Base-by-base conservation (phyloP, 441 rosid genomes). In the Capsella rubella region DNA sequence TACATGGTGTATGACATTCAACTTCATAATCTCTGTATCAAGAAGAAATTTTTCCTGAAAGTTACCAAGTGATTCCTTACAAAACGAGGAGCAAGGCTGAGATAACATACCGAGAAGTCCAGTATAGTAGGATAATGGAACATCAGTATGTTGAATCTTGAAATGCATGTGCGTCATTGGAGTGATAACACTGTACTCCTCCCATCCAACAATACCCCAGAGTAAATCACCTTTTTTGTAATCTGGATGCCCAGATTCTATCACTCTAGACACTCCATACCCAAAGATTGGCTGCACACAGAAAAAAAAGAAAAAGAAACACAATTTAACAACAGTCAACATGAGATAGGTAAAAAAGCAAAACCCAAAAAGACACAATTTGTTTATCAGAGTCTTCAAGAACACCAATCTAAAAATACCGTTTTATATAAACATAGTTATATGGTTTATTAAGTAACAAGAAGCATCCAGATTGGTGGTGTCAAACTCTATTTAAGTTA, bases 161-260 rank as follows among this genome's bases (percentile, higher is more conserved):
- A 80, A 62, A 79, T 67, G 75, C 53, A 60, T 56, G 4, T 83
- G 64, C 5, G 64, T 55, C 37, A 72, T 54, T 15, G 59, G 46
- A 39, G 74, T 66, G 16, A 83, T 67, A 11, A 83, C 49, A 69
- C 81, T 84, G 45, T 84, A 85, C 82, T 87, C 86, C 65, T 89
- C 95, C 95, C 92, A 89, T 15, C 83, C 58, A 16, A 83, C 83
- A 0, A 12, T 8, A 9, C 95, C 92, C 95, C 90, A 89, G 13
- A 87, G 78, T 8, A 87, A 71, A 43, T 89, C 92, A 2, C 84
- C 89, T 21, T 61, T 76, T 60, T 59, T 60, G 77, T 79, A 87
- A 35, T 73, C 82, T 3, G 87, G 83, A 54, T 83, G 78, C 4
- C 59, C 81, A 4, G 92, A 86, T 49, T 85, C 90, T 74, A 87